These are phyloP conservation scores for Vaccinium corymbosum DNA, from an alignment of 148 eudicot genomes.

Conservation along the genomic window DNA sequence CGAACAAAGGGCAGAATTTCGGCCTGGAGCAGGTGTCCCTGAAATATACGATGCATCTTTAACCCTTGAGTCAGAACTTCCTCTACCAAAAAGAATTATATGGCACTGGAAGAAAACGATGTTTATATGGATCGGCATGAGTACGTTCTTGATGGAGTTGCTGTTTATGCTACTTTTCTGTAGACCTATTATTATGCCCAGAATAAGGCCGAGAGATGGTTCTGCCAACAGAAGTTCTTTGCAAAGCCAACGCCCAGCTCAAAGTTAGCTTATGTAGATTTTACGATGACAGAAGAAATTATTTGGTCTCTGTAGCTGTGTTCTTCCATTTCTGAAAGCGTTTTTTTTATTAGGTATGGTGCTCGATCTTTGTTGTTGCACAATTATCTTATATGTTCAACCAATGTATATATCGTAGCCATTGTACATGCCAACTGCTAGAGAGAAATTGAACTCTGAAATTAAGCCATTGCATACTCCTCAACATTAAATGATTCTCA, in stretches of 20 bases:
- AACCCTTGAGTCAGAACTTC: conserved; percentile 68
- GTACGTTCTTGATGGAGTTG: conserved; percentile 51
- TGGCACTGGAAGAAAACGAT: conserved; percentile 77
- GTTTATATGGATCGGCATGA: conserved; percentile 69
- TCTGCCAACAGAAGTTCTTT: conserved; percentile 12
- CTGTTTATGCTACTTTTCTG: conserved; percentile 63
- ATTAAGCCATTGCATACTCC: not conserved
- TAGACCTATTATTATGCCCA: conserved; percentile 55
- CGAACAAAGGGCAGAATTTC: conserved; percentile 79
- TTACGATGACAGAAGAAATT: not conserved
- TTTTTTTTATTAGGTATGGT: not conserved
- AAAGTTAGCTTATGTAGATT: conserved; percentile 25
- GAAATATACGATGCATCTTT: conserved; percentile 71
- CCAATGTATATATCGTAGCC: not conserved
- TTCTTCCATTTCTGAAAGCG: not conserved
- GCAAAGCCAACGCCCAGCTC: conserved; percentile 19
- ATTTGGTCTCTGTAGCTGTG: not conserved
- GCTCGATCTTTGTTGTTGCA: not conserved
- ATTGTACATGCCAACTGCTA: not conserved
- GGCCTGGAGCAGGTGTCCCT: conserved; percentile 66
- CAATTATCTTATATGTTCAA: not conserved
- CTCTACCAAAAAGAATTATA: conserved; percentile 59
- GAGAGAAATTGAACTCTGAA: not conserved
- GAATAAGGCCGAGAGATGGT: conserved; percentile 30
- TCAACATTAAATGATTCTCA: no score